Base-by-base conservation (phyloP, 2,329 filamentous ascomycete genomes). In the Gremmenia infestans region DNA sequence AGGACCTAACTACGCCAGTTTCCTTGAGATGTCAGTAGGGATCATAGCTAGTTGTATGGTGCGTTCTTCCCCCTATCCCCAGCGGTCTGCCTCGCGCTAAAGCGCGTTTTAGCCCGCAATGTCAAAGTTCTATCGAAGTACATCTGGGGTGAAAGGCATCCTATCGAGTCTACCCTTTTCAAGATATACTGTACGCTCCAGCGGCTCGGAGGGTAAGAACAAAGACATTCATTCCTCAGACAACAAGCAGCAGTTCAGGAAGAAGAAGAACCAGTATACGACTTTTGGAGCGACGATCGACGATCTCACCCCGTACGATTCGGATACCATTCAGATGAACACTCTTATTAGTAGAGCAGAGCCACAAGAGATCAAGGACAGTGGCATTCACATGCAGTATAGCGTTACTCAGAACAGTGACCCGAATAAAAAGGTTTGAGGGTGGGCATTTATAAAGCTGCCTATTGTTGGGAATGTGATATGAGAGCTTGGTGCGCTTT, bases 1-100 rank as follows among this genome's bases (percentile, higher is more conserved):
- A 49, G 12, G 5, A 9, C n/a, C 25, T 35, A 9, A 35, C 17
- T 5, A 19, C 28, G 8, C 9, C 23, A 52, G 50, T 40, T 40
- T 52, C 40, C 42, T 23, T 35, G 50, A 52, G 25, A 52, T 52
- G 50, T 46, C 42, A 12, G 50, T 36, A 9, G 50, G 50, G 8
- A 46, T 52, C 14, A 52, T 52, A 35, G 40, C 40, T 4, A 43
- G 40, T 43, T 43, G 40, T 19, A 43, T 43, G 40, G 40, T 43
- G 19, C 9, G 40, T 43, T 43, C 14, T 43, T 43, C 4, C 23
- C 23, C 23, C 23, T 25, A 25, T 25, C 23, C 23, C 23, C 7
- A 25, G 23, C 23, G 23, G 23, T 25, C 23, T 25, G 23, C 23
- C 23, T 25, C 23, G 23, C 23, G 23, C 23, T 25, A 43, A 43